Conservation (phyloP, 441 rosid species). For the Biscutella laevigata region DNA sequence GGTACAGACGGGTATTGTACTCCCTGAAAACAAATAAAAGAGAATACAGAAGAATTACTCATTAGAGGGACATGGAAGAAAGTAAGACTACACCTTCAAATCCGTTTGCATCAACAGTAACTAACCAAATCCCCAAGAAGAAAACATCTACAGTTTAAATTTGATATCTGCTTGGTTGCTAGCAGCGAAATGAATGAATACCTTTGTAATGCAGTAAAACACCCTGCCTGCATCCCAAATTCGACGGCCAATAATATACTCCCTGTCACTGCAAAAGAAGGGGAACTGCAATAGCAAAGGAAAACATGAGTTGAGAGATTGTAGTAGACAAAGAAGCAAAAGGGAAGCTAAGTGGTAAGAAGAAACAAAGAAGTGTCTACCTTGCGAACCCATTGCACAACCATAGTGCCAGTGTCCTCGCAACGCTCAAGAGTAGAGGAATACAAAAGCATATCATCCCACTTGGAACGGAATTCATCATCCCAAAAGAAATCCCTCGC, state of each 20-base stretch:
- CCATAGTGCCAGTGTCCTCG: slow-evolving; percentile 62
- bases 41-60: neutral
- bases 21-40: slow-evolving; percentile 49
- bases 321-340: slow-evolving; percentile 1
- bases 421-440: slow-evolving; percentile 61
- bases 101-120: too few relatives aligned
- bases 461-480: slow-evolving; percentile 58
- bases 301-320: neutral
- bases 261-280: slow-evolving; percentile 91
- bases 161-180: neutral
- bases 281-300: slow-evolving; percentile 55
- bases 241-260: slow-evolving; percentile 80
- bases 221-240: slow-evolving; percentile 76
- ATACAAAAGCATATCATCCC: slow-evolving; percentile 81
- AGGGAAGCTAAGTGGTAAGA: neutral
- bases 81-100: neutral
- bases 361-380: slow-evolving; percentile 25
- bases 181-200: slow-evolving; percentile 21
- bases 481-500: slow-evolving; percentile 95
- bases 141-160: neutral
- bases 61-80: neutral
- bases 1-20: slow-evolving; percentile 59
- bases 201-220: slow-evolving; percentile 89
- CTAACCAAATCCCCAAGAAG: neutral
- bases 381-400: slow-evolving; percentile 91